Evolutionary conservation across 2,329 filamentous ascomycete genomes (phyloP).

Genomic region (Paecilomyces dactylethromorphus): DNA sequence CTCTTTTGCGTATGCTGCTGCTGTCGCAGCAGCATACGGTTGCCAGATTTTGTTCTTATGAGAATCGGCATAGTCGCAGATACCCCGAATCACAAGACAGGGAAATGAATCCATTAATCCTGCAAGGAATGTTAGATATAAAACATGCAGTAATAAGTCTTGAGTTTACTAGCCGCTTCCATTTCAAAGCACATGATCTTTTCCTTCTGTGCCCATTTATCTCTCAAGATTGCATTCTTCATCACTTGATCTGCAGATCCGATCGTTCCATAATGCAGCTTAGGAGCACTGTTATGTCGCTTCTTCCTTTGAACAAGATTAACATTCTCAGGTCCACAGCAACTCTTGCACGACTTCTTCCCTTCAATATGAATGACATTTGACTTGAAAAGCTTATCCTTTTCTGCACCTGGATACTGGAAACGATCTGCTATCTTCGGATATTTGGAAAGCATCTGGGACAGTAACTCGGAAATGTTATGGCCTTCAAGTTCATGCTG

Average conservation of each 20-base stretch:
- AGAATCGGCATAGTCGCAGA: background rate
- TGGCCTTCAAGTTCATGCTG: background rate
- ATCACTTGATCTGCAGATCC: slow-evolving; percentile 12
- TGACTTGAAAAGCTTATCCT: too few relatives aligned
- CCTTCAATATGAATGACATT: too few relatives aligned
- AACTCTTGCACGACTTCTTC: background rate
- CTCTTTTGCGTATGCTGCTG: background rate
- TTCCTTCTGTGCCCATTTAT: slow-evolving; percentile 2
- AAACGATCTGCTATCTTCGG: too few relatives aligned
- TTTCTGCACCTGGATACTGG: too few relatives aligned
- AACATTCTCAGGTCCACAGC: background rate
- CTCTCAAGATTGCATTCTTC: slow-evolving; percentile 9
- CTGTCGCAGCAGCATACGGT: background rate
- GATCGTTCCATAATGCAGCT: slow-evolving; percentile 13
- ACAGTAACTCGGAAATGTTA: background rate
- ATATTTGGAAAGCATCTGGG: background rate
- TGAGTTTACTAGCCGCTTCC: background rate
- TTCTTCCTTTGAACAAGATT: background rate
- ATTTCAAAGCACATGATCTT: slow-evolving; percentile 5
- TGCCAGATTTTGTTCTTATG: background rate
- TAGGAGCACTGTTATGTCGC: too few relatives aligned
- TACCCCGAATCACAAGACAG: background rate
- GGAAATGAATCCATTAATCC: background rate
- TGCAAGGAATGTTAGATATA: background rate
- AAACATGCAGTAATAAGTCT: too few relatives aligned